Conservation (phyloP, 345 rosid species). For the Eucalyptus decipiens region DNA sequence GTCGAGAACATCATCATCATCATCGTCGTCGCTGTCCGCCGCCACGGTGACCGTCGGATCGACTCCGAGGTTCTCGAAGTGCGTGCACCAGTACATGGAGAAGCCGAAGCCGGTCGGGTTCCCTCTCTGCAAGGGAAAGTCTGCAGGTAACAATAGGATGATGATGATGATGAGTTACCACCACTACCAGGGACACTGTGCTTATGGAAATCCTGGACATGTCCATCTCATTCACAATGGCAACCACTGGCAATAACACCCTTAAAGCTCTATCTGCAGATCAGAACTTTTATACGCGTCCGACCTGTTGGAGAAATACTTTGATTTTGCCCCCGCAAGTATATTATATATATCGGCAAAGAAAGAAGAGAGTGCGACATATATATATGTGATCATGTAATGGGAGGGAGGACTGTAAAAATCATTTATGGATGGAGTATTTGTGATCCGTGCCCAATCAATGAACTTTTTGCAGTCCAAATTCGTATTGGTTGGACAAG, state of each 20-base stretch:
- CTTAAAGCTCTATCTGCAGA: background rate
- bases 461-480: conserved; percentile 33
- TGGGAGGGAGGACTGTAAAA: conserved; percentile 29
- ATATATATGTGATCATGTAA: conserved; percentile 10
- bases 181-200: conserved; percentile 29
- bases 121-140: conserved; percentile 8
- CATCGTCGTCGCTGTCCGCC: background rate
- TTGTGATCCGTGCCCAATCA: conserved; percentile 28
- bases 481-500: conserved; percentile 12
- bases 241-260: conserved; percentile 51
- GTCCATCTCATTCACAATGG: conserved; percentile 47
- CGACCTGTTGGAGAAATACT: background rate
- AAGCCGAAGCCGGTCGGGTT: background rate
- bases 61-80: conserved; percentile 21
- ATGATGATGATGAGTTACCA: conserved; percentile 1
- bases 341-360: background rate
- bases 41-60: conserved; percentile 1
- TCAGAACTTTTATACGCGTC: background rate
- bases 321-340: background rate
- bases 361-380: background rate
- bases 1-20: conserved; percentile 21
- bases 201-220: conserved; percentile 32
- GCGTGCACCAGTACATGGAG: conserved; percentile 1
- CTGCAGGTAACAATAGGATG: conserved; percentile 9
- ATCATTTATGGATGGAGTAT: conserved; percentile 16